These are phyloP conservation scores for Globisporangium paroecandrum DNA, from an alignment of 352 stramenopile genomes.

Conservation along the genomic window DNA sequence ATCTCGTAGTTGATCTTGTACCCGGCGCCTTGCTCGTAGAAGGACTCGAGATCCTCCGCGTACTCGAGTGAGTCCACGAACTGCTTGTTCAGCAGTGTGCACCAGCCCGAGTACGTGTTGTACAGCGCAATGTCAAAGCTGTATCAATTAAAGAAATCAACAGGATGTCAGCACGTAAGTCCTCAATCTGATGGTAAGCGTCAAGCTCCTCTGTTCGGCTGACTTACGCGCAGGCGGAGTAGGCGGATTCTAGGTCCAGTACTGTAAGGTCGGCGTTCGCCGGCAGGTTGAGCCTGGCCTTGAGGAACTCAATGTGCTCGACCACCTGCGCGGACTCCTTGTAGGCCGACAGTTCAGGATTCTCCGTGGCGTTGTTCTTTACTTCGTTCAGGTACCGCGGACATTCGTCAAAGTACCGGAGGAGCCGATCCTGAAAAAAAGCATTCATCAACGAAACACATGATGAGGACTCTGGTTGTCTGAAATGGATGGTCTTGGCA, in stretches of 20 bases:
- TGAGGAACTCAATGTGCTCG: conserved; percentile 21
- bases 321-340: conserved; percentile 26
- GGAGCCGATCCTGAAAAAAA: conserved; percentile 31
- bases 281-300: conserved; percentile 15
- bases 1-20: conserved; percentile 60
- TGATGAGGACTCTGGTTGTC: not conserved
- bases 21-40: conserved; percentile 40
- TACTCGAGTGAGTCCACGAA: conserved; percentile 38
- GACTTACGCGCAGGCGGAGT: conserved; percentile 44
- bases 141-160: not conserved
- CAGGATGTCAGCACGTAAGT: not conserved
- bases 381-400: conserved; percentile 46
- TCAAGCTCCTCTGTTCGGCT: too few relatives aligned
- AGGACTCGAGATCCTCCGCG: conserved; percentile 40
- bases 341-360: conserved; percentile 29
- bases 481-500: not conserved
- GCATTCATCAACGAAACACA: not conserved
- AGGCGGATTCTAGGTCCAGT: conserved; percentile 31
- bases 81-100: conserved; percentile 30
- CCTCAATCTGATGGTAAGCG: too few relatives aligned
- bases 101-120: conserved; percentile 35
- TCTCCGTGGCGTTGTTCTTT: conserved; percentile 34
- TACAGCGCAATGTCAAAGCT: conserved; percentile 54
- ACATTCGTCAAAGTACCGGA: conserved; percentile 65
- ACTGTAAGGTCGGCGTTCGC: conserved; percentile 19